Base-by-base conservation (phyloP, 805 yeast genomes). In the Soucietia sequanensis region DNA sequence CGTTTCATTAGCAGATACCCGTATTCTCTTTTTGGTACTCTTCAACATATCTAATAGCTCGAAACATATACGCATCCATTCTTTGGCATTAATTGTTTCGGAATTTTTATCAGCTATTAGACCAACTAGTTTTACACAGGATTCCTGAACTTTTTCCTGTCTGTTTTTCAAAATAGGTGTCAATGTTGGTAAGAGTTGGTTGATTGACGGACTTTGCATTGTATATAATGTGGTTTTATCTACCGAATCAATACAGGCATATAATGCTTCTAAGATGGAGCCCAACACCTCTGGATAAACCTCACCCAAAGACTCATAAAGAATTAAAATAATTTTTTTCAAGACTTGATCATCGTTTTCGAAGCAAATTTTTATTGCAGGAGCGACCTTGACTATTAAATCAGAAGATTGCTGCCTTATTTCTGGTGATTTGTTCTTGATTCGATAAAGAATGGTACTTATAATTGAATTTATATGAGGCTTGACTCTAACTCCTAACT, bases 1-100 rank as follows among this genome's bases (percentile, higher is more conserved):
- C 0, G 98, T 86, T 13, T 77, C 78, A 53, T 90, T 93, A 0
- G 99, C 95, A 0, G 90, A 84, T 20, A 81, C 70, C 43, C 98
- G 66, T 30, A 90, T 86, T 10, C 81, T 69, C 48, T 84, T 87
- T 37, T 77, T 78, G 5, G 84, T 78, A 15, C 95, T 82, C 52
- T 87, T 88, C 39, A 93, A 70, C 80, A 91, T 80, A 46, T 93
- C 98, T 30, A 93, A 60, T 22, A 93, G 68, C 50, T 90, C 96
- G 58, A 86, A 88, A 51, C 96, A 86, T 17, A 91, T 85, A 43
- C 98, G 72, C 91, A 93, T 87, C 99, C 99, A 93, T 59, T 93
- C 99, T 42, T 87, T 79, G 3, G 96, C 95, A 23, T 89, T 80
- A 11, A 89, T 85, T 36, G 78, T 77, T 43, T 86, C 95, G 1